phyloP scores from a whole-genome alignment of 164 flowering plant genomes.

The Vitis riparia region DNA sequence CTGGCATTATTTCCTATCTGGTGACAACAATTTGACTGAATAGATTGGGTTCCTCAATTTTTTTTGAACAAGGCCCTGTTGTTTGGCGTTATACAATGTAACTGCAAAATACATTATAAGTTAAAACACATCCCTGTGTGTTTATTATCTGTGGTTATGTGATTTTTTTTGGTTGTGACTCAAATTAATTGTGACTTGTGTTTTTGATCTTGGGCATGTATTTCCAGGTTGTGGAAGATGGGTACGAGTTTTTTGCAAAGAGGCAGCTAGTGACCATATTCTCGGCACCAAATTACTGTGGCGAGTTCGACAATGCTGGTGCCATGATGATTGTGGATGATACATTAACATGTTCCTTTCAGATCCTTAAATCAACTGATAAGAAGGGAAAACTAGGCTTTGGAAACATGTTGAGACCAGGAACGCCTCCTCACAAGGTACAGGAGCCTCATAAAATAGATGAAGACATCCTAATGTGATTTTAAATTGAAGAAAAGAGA shows the following conservation, averaged over 20 bases:
- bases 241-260: constrained; percentile 62
- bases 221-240: constrained; percentile 67
- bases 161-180: not conserved
- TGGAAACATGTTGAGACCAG: constrained; percentile 41
- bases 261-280: constrained; percentile 54
- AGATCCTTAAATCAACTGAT: constrained; percentile 51
- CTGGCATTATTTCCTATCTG: too few relatives aligned
- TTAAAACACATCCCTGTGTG: too few relatives aligned
- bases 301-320: constrained; percentile 65
- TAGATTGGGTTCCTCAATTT: too few relatives aligned
- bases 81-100: too few relatives aligned
- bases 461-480: not conserved
- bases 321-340: constrained; percentile 67
- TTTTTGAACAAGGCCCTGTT: too few relatives aligned
- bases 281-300: constrained; percentile 62
- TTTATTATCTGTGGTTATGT: not conserved
- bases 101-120: too few relatives aligned
- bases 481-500: too few relatives aligned
- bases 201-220: not conserved
- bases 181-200: not conserved
- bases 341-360: constrained; percentile 53
- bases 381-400: constrained; percentile 49
- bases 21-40: too few relatives aligned
- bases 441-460: too few relatives aligned
- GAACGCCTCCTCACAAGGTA: constrained; percentile 63